Percentiles rank a stretch among this genome's conserved stretches.
These are phyloP conservation scores for Phytophthora sp. DNA, from an alignment of 352 stramenopile species.

Conservation along the genomic window DNA sequence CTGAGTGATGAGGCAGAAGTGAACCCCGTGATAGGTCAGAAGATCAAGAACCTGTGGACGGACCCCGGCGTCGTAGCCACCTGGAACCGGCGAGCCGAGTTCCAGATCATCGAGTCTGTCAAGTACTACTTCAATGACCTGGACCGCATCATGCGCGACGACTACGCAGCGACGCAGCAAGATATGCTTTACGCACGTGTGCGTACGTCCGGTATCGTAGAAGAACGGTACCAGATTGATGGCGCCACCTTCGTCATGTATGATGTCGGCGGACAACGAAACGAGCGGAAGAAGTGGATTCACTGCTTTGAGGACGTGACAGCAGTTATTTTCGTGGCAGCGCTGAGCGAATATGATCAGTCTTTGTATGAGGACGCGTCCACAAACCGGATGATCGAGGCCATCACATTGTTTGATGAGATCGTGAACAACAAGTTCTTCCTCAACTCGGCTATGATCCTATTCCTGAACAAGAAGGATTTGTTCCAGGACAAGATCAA, in stretches of 20 bases:
- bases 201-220: slow-evolving; percentile 95
- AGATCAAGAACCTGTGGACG: slow-evolving; percentile 94
- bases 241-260: slow-evolving; percentile 97
- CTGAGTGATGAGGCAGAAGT: slow-evolving; percentile 90
- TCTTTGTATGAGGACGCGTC: slow-evolving; percentile 94
- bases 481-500: slow-evolving; percentile 97
- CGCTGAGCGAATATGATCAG: slow-evolving; percentile 96
- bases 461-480: slow-evolving; percentile 98
- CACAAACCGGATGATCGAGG: slow-evolving; percentile 96
- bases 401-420: slow-evolving; percentile 94
- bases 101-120: slow-evolving; percentile 97
- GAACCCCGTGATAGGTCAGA: slow-evolving; percentile 88
- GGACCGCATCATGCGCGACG: slow-evolving; percentile 92
- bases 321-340: slow-evolving; percentile 96
- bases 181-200: slow-evolving; percentile 97
- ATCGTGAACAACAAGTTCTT: slow-evolving; percentile 97
- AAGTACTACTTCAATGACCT: slow-evolving; percentile 98
- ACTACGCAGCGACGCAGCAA: slow-evolving; percentile 94
- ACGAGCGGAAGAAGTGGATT: slow-evolving; percentile 98
- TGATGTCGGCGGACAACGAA: slow-evolving; percentile 96
- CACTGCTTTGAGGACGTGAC: slow-evolving; percentile 97
- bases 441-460: slow-evolving; percentile 93
- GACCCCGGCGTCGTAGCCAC: slow-evolving; percentile 91
- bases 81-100: slow-evolving; percentile 92
- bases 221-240: slow-evolving; percentile 95